Base-by-base conservation (phyloP, 1,284 basidiomycete species). In the Cryptococcus jaspeensis region DNA sequence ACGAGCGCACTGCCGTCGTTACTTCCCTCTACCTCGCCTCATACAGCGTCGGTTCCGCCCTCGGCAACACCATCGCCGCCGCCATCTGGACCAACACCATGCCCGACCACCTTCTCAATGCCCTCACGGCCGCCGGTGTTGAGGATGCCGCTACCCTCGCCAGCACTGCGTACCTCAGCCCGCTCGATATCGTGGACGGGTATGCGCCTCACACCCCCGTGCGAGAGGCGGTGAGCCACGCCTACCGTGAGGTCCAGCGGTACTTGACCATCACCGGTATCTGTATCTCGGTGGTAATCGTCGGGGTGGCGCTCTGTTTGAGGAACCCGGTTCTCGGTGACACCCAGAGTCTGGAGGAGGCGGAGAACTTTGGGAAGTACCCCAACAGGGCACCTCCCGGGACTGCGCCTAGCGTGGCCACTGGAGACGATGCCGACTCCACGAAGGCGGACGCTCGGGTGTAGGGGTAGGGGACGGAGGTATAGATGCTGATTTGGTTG, bases 21-120 rank as follows among this genome's bases (percentile, higher is more conserved):
- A 77, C 77, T 35, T 70, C 67, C 1, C 63, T 79, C 22, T 79
- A 77, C 62, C 69, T 78, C 25, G 67, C 76, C n/a, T 62, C 65
- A 2, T 79, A 79, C 67, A 69, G 70, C 44, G 69, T 80, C 55
- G 78, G 78, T n/a, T 69, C 69, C 16, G 73, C 74, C 0, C 60
- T 80, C 28, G 78, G 78, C 15, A 70, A 71, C 56, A 70, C 74
- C 20, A 71, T 79, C 61, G 77, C 77, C 6, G 79, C 73, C 32
- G 76, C 71, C 6, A 78, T 80, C 58, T 80, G 79, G 64, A 65
- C 60, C 42, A 65, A 68, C 56, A 58, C 44, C 28, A 43, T 71
- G 39, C 70, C 70, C 15, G 39, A 23, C 9, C 58, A 66, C 42
- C 44, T 69, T 8, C 32, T 50, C 18, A 52, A 50, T n/a, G 44